Evolutionary conservation across 306 rosid species (phyloP).

Genomic region (Rosa chinensis): DNA sequence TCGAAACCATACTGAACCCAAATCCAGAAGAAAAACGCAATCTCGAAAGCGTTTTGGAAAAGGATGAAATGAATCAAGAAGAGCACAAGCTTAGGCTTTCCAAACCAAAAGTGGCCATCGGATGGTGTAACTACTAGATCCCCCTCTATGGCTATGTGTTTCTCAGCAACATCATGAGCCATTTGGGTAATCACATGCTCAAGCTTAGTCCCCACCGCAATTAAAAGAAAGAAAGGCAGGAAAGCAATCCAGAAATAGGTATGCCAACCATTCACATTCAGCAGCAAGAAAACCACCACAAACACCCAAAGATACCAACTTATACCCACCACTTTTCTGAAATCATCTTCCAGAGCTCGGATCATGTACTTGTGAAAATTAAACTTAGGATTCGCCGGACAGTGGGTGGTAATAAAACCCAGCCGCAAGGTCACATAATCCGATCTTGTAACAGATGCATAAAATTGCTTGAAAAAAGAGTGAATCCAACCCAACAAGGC

Average conservation of each 20-base stretch:
- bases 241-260: slow-evolving; percentile 96
- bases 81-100: slow-evolving; percentile 64
- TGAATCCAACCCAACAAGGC: slow-evolving; percentile 65
- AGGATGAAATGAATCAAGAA: slow-evolving; percentile 88
- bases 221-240: slow-evolving; percentile 70
- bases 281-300: slow-evolving; percentile 67
- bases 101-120: slow-evolving; percentile 85
- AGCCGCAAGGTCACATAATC: slow-evolving; percentile 73
- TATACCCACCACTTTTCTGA: slow-evolving; percentile 74
- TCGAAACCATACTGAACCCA: slow-evolving; percentile 82
- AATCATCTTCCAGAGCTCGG: slow-evolving; percentile 83
- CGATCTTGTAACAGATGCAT: slow-evolving; percentile 80
- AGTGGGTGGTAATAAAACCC: slow-evolving; percentile 89
- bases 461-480: slow-evolving; percentile 81
- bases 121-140: slow-evolving; percentile 82
- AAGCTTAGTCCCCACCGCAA: slow-evolving; percentile 94
- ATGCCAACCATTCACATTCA: slow-evolving; percentile 87
- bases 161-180: slow-evolving; percentile 95
- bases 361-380: slow-evolving; percentile 87
- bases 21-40: slow-evolving; percentile 96
- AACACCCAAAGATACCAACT: slow-evolving; percentile 84
- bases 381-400: slow-evolving; percentile 59
- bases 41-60: slow-evolving; percentile 95
- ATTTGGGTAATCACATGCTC: slow-evolving; percentile 80
- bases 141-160: slow-evolving; percentile 81